Percentiles rank a stretch among this genome's conserved stretches.
Conservation (phyloP, 1,139 yeast species). For the Candida sanyaensis region DNA sequence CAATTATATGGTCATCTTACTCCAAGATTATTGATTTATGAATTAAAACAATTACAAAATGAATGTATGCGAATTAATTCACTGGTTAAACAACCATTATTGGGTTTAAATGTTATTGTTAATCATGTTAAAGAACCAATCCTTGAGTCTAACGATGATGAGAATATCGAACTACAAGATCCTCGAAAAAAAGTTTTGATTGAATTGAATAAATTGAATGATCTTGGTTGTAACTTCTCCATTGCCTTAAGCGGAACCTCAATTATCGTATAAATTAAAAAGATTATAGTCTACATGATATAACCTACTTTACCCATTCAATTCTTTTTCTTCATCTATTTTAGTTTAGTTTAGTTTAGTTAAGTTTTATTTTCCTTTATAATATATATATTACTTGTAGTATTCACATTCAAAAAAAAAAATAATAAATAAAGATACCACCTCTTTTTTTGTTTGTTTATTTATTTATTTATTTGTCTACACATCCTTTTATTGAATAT, state of each 20-base stretch:
- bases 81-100: slow-evolving; percentile 29
- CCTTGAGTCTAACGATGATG: slow-evolving; percentile 11
- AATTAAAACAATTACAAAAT: slow-evolving; percentile 44
- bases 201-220: slow-evolving; percentile 45
- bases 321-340: background rate
- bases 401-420: background rate
- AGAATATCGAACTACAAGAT: slow-evolving; percentile 30
- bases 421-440: background rate
- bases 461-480: background rate
- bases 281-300: background rate
- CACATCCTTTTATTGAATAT: slow-evolving; percentile 41
- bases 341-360: slow-evolving; percentile 9
- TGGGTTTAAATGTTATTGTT: slow-evolving; percentile 56
- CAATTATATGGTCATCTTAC: slow-evolving; percentile 77
- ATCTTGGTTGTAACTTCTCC: slow-evolving; percentile 47
- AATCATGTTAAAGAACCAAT: slow-evolving; percentile 71
- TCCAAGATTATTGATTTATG: slow-evolving; percentile 61
- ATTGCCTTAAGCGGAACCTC: slow-evolving; percentile 56
- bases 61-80: slow-evolving; percentile 18
- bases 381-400: slow-evolving; percentile 3
- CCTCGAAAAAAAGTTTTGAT: slow-evolving; percentile 55
- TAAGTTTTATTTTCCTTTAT: background rate
- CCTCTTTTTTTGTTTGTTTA: background rate
- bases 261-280: slow-evolving; percentile 13
- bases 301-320: background rate